phyloP scores from a whole-genome alignment of 495 filamentous ascomycete species.

The Penicillium malachiteum region DNA sequence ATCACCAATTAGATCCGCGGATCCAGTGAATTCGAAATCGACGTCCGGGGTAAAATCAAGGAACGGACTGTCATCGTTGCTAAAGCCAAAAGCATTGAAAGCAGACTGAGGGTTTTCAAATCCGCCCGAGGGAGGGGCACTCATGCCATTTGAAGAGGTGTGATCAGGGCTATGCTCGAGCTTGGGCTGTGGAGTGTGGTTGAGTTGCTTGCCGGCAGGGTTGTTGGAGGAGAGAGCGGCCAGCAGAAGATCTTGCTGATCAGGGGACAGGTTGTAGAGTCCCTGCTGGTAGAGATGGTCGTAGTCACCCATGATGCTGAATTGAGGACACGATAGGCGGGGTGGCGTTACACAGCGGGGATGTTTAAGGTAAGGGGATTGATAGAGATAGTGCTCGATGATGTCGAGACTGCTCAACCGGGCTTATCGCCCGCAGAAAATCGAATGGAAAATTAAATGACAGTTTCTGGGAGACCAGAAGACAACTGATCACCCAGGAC shows the following conservation, averaged over 20 bases:
- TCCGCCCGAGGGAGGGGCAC: slow-evolving; percentile 51
- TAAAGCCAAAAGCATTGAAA: slow-evolving; percentile 45
- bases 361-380: neutral
- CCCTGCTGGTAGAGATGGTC: slow-evolving; percentile 41
- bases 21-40: slow-evolving; percentile 63
- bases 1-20: slow-evolving; percentile 71
- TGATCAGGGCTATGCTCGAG: slow-evolving; percentile 35
- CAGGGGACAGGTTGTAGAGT: slow-evolving; percentile 68
- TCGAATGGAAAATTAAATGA: neutral
- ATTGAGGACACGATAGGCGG: neutral
- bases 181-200: slow-evolving; percentile 27
- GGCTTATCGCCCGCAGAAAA: slow-evolving; percentile 18
- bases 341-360: slow-evolving; percentile 5
- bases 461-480: slow-evolving; percentile 5
- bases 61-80: slow-evolving; percentile 72
- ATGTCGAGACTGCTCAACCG: slow-evolving; percentile 10
- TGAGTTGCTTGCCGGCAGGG: slow-evolving; percentile 34
- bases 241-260: slow-evolving; percentile 84
- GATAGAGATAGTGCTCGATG: slow-evolving; percentile 2
- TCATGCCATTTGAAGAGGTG: slow-evolving; percentile 31
- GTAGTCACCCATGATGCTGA: slow-evolving; percentile 36
- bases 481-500: neutral
- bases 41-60: slow-evolving; percentile 78
- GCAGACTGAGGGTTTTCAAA: slow-evolving; percentile 44
- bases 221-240: slow-evolving; percentile 84